Evolutionary conservation across 2,329 filamentous ascomycete genomes (phyloP), one percentile per base, ranked within the genome.

Genomic region (Calonectria hawksworthii): DNA sequence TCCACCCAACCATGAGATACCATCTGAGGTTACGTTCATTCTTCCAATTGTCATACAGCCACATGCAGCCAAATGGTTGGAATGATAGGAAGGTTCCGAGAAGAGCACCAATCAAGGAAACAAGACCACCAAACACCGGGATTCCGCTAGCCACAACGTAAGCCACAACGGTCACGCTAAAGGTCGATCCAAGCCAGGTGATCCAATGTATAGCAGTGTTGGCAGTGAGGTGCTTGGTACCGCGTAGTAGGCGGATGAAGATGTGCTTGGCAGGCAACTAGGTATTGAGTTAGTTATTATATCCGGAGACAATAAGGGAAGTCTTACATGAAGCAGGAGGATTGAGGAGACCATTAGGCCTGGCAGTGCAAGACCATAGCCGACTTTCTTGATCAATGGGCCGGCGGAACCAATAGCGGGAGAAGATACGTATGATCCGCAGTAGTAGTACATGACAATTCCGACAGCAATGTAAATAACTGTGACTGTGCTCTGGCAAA

Each of bases 391-490:
- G 63, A 87, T 80, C 0, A 79, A 63, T 0, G 61, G 11, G 1
- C 87, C 87, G 1, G 86, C 87, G 28, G 85, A 87, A 2, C 87
- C 87, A 5, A 89, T 83, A 2, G 87, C 86, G 0, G 87, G 87
- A 0, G 86, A 87, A 0, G 87, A 83, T 2, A 89, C 85, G 68
- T 84, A 87, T 0, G 84, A 85, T 0, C 87, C 87, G 75, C 86
- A 88, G 75, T 81, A 88, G 70, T 85, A 85, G 79, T 88, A 88
- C 9, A 89, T 84, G 0, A 88, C 85, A 5, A 8, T 30, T 9
- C 78, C 78, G 4, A 86, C 80, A 7, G 79, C 68, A 14, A 81
- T 61, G 64, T 85, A 85, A 21, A 81, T 82, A 10, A 81, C 56
- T 9, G 83, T 77, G 2, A 85, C 75, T 0, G 68, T 80, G 74